Evolutionary conservation across 495 filamentous ascomycete genomes (phyloP).

Genomic region (Penicillium lividum): DNA sequence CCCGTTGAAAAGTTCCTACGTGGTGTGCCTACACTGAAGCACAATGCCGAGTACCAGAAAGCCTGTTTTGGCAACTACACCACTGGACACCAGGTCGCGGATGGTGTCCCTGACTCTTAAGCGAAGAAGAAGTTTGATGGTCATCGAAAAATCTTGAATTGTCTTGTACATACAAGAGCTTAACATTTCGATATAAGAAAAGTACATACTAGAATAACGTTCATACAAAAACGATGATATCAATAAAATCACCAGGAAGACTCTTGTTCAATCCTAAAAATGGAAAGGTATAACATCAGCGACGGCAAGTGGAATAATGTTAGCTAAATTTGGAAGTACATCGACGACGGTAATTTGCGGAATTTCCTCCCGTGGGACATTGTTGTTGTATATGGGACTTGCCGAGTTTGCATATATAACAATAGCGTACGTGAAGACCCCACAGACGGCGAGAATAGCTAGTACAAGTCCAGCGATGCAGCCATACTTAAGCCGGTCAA

Average conservation of each 20-base stretch:
- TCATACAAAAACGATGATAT: background rate
- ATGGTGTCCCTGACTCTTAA: conserved; percentile 1
- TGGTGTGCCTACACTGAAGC: conserved; percentile 19
- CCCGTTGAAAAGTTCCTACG: conserved; percentile 25
- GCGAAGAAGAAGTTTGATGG: background rate
- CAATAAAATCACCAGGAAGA: background rate
- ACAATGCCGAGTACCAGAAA: conserved; percentile 32
- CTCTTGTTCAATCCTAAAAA: no score
- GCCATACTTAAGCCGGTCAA: no score
- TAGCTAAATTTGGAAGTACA: no score
- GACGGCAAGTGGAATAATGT: no score
- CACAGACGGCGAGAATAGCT: no score
- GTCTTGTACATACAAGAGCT: background rate
- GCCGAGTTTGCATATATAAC: no score
- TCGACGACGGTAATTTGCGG: no score
- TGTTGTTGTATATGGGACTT: no score
- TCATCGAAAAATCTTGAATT: background rate
- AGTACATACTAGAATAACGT: background rate
- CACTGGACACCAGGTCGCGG: background rate
- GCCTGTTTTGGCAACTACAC: conserved; percentile 32
- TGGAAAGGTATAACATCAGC: no score
- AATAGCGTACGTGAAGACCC: no score
- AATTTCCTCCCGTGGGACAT: no score
- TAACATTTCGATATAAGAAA: background rate
- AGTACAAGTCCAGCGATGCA: no score